Conservation (phyloP, 108 stramenopile genomes). For the Nitzschia sp. region DNA sequence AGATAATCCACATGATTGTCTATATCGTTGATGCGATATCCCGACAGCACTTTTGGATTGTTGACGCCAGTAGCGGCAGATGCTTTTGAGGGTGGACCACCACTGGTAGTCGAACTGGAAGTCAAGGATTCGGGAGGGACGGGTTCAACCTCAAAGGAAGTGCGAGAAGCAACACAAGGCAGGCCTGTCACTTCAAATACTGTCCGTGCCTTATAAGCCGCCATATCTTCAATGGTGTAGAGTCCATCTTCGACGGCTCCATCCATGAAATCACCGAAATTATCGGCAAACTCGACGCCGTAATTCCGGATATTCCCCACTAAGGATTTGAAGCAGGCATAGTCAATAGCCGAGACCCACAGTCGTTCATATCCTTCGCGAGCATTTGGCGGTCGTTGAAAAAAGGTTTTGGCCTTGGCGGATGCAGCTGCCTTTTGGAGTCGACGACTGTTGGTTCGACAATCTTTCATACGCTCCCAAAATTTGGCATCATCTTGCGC, state of each 20-base stretch:
- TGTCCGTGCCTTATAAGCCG: conserved; percentile 78
- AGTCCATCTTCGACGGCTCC: conserved; percentile 58
- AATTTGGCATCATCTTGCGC: conserved; percentile 54
- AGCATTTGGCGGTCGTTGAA: conserved; percentile 58
- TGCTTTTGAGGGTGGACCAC: conserved; percentile 12
- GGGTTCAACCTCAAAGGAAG: conserved; percentile 84
- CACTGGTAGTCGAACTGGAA: conserved; percentile 23
- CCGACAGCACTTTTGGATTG: conserved; percentile 58
- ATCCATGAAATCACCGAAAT: conserved; percentile 85
- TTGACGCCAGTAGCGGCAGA: conserved; percentile 22
- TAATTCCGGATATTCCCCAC: conserved; percentile 74
- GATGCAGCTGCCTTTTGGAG: conserved; percentile 68
- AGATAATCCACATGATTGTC: conserved; percentile 80
- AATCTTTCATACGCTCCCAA: conserved; percentile 47
- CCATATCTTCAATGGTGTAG: conserved; percentile 79
- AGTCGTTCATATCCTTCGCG: conserved; percentile 75
- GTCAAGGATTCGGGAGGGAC: conserved; percentile 40
- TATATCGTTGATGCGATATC: conserved; percentile 82
- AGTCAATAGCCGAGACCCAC: conserved; percentile 82
- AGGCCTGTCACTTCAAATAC: conserved; percentile 79
- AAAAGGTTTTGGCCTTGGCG: conserved; percentile 66
- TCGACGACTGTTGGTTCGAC: conserved; percentile 43
- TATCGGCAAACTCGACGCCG: conserved; percentile 83
- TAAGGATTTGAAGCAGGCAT: conserved; percentile 65
- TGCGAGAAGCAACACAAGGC: conserved; percentile 73